Evolutionary conservation across 441 rosid genomes (phyloP).

Genomic region (Euphorbia schlechtendalii): DNA sequence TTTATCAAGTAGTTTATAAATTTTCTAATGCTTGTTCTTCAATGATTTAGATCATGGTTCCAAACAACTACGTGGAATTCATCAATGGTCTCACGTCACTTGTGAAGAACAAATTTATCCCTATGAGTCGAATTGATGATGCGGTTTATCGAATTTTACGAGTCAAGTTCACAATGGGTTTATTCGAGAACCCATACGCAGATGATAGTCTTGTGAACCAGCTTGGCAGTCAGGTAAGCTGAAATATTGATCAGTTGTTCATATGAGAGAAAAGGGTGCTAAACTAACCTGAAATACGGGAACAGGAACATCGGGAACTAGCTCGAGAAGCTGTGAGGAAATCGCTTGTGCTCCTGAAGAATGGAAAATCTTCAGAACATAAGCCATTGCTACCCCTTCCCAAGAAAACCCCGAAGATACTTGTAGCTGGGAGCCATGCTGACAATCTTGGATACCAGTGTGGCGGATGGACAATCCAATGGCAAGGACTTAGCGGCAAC

Average conservation of each 20-base stretch:
- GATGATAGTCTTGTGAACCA: constrained; percentile 46
- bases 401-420: constrained; percentile 42
- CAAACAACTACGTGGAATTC: constrained; percentile 44
- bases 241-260: neutral
- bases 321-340: constrained; percentile 71
- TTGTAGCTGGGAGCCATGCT: constrained; percentile 66
- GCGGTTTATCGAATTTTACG: constrained; percentile 58
- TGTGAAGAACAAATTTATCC: constrained; percentile 44
- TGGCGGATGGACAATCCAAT: constrained; percentile 70
- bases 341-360: constrained; percentile 60
- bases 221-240: constrained; percentile 51
- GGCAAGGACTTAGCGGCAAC: constrained; percentile 64
- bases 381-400: constrained; percentile 54
- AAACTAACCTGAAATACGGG: neutral
- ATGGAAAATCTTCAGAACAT: constrained; percentile 30
- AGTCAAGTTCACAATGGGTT: constrained; percentile 56
- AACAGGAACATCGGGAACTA: constrained; percentile 58
- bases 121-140: constrained; percentile 64
- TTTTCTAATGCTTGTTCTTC: constrained; percentile 1
- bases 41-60: constrained; percentile 53
- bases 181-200: constrained; percentile 56
- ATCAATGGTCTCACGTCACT: constrained; percentile 41
- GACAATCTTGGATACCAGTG: constrained; percentile 64
- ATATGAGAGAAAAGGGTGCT: neutral
- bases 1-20: neutral